These are phyloP conservation scores for Fraxinus floribunda DNA, from an alignment of 305 asterid genomes.

Conservation along the genomic window DNA sequence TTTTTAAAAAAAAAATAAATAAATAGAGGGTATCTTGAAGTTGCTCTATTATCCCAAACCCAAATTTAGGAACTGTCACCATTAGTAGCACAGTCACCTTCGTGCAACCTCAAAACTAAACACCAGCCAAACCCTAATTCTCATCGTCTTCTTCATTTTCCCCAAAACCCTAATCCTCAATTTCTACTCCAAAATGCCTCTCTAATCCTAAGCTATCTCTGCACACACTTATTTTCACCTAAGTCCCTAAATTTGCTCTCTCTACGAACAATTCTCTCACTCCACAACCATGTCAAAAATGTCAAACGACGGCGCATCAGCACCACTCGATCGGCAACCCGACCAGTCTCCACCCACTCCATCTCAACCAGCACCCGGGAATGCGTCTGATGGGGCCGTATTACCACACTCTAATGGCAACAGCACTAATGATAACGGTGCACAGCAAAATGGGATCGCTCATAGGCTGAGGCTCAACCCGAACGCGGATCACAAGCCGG, in stretches of 20 bases:
- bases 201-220: slow-evolving; percentile 15
- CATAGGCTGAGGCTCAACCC: slow-evolving; percentile 72
- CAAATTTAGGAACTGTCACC: background rate
- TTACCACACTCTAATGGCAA: slow-evolving; percentile 38
- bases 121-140: slow-evolving; percentile 44
- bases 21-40: too few relatives aligned
- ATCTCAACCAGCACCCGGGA: background rate
- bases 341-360: background rate
- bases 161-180: slow-evolving; percentile 24
- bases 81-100: slow-evolving; percentile 2
- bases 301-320: background rate
- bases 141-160: slow-evolving; percentile 15
- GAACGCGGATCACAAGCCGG: slow-evolving; percentile 66
- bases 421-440: slow-evolving; percentile 28
- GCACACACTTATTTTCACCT: slow-evolving; percentile 10
- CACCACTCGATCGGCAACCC: background rate
- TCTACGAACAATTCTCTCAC: background rate
- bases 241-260: background rate
- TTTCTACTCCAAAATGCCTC: slow-evolving; percentile 13
- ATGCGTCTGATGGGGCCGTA: background rate
- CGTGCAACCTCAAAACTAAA: slow-evolving; percentile 26
- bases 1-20: too few relatives aligned
- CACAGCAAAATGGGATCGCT: slow-evolving; percentile 34
- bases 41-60: too few relatives aligned
- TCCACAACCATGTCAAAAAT: background rate